Conservation (phyloP, 768 basidiomycete species). For the Rubroboletus satanas region DNA sequence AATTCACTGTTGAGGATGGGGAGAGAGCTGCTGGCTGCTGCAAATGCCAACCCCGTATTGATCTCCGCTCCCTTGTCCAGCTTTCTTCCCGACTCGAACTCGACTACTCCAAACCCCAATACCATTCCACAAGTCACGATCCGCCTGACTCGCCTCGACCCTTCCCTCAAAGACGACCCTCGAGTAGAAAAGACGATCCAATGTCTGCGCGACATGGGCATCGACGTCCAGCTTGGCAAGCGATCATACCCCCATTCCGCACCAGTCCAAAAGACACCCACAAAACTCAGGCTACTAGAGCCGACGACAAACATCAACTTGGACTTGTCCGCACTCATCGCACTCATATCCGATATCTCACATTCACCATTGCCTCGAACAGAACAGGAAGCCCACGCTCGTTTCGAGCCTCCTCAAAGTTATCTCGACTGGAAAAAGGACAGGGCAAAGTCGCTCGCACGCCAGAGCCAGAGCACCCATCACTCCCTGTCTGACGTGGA, state of each 20-base stretch:
- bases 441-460: slow-evolving; percentile 10
- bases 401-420: slow-evolving; percentile 59
- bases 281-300: slow-evolving; percentile 19
- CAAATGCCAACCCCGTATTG: slow-evolving; percentile 51
- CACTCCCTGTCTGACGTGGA: slow-evolving; percentile 8
- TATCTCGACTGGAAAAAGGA: slow-evolving; percentile 60
- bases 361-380: slow-evolving; percentile 62
- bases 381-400: slow-evolving; percentile 52
- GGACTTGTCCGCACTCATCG: slow-evolving; percentile 82
- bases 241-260: slow-evolving; percentile 25
- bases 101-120: slow-evolving; percentile 4
- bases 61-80: neutral
- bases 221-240: slow-evolving; percentile 67
- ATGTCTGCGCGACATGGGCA: slow-evolving; percentile 54
- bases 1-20: slow-evolving; percentile 75
- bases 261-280: neutral
- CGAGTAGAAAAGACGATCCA: slow-evolving; percentile 62
- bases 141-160: slow-evolving; percentile 68
- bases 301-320: slow-evolving; percentile 69
- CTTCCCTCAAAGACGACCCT: slow-evolving; percentile 38
- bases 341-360: slow-evolving; percentile 77
- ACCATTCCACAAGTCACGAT: slow-evolving; percentile 49
- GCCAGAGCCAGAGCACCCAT: neutral
- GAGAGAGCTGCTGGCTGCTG: slow-evolving; percentile 60
- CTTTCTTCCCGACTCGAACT: neutral